A percentile compares a stretch with the other conserved stretches of the same genome.
Evolutionary conservation across 192 early-diverging fungal genomes (phyloP).

Genomic region (Phlyctochytrium bullatum): DNA sequence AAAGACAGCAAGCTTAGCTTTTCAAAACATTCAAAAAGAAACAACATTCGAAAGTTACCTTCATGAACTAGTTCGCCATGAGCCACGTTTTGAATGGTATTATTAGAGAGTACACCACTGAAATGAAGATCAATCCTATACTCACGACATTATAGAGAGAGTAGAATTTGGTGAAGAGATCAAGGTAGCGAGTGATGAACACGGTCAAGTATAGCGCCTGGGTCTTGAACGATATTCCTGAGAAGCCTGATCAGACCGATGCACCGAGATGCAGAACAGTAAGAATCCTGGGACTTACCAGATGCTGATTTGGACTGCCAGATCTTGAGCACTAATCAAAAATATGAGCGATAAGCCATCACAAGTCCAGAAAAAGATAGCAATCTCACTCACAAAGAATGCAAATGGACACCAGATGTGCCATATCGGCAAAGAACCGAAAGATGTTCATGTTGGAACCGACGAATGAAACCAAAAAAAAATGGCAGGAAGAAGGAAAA

Average conservation of each 20-base stretch:
- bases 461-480: too few species aligned
- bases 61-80: constrained; percentile 32
- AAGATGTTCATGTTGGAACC: constrained; percentile 90
- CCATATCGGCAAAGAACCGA: constrained; percentile 85
- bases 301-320: constrained; percentile 74
- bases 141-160: constrained; percentile 85
- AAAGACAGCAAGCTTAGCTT: too few species aligned
- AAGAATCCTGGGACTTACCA: too few species aligned
- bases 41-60: constrained; percentile 12
- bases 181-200: constrained; percentile 92
- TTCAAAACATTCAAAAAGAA: too few species aligned
- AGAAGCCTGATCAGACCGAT: not conserved
- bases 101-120: not conserved
- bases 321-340: constrained; percentile 75
- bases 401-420: constrained; percentile 91
- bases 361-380: too few species aligned
- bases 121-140: not conserved
- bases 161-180: constrained; percentile 72
- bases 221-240: constrained; percentile 97
- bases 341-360: too few species aligned
- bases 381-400: constrained; percentile 73
- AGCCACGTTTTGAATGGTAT: not conserved
- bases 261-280: too few species aligned
- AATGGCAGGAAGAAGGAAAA: too few species aligned
- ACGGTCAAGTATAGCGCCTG: constrained; percentile 89